Base-by-base conservation (phyloP, 345 rosid genomes). In the Corymbia maculata region DNA sequence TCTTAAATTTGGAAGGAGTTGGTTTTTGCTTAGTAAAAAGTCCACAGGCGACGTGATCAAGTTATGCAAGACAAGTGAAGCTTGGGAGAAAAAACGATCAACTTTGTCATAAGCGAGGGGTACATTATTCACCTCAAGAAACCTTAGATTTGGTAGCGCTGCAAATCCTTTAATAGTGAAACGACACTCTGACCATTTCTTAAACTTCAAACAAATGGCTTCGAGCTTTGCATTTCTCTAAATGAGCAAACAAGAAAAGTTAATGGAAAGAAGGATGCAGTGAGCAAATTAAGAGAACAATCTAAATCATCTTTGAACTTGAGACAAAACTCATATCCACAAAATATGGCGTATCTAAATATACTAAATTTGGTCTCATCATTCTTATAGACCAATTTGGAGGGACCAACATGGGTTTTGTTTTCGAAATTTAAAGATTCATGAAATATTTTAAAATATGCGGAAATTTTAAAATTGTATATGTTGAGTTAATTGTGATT, bases 61-160 rank as follows among this genome's bases (percentile, higher is more conserved):
- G 79, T 68, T 32, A 17, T 32, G 45, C 2, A 9, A 0, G 16
- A 68, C 0, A 0, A 32, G 79, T 32, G 13, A 4, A 32, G 12
- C 79, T 68, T 32, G 22, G 21, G 45, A 68, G 45, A 8, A 68
- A 32, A 61, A 12, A 61, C 4, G 0, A 0, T 28, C 9, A 61
- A 28, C 32, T 61, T 13, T 6, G 8, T 26, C 16, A 52, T 0
- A 52, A 61, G 1, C 5, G 30, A 61, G 2, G 8, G 0, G 12
- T 7, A 8, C 0, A 0, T 22, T 30, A 2, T 68, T 3, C 0
- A 30, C 17, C 1, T 30, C 45, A 1, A 68, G 9, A 22, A 68
- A 32, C 79, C 44, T 32, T 30, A 68, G 42, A 0, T 68, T 8
- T 16, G 79, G 79, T 2, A 68, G 45, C 3, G 22, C 21, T 8